Base-by-base conservation (phyloP, 331 rosid species). In the Malus hybrid region DNA sequence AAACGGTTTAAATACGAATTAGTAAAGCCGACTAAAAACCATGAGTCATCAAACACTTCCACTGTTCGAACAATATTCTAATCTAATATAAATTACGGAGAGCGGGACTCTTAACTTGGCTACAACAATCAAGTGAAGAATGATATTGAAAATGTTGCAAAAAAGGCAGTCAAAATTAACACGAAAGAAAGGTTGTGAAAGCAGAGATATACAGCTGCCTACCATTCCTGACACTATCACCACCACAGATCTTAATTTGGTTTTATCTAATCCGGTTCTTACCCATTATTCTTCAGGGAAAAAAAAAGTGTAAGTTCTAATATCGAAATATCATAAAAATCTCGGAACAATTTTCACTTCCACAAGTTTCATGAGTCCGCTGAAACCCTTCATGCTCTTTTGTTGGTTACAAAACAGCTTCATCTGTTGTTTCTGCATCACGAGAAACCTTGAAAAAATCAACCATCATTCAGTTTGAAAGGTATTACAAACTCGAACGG, bases 201-300 rank as follows among this genome's bases (percentile, higher is more conserved):
- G 78, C 87, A 68, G 74, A 77, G 57, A 83, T 72, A 80, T 73
- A 46, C 64, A 81, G 80, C 74, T 44, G 74, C 84, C 74, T 76
- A 81, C 74, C 64, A 80, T 70, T 84, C 77, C 80, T 18, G 67
- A 80, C 83, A 83, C 83, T 80, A 76, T 52, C 78, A 69, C 67
- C 84, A 76, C 82, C 76, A 79, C 71, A 75, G 71, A 81, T 34
- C 68, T 52, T 71, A 74, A 32, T 69, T 39, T 65, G 74, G 19
- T 48, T 48, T 48, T 48, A 60, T 72, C 76, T 70, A 76, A 76
- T 50, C 50, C 46, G 72, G 80, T 81, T 83, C 76, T 64, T 54
- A 81, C 85, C 83, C 74, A 69, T 83, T 83, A 82, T 87, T 91
- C 72, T 36, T 82, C 32, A 31, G 20, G 67, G 46, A 9, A 10